A percentile compares a stretch with the other conserved stretches of the same genome.
Evolutionary conservation across 2,329 filamentous ascomycete species (phyloP).

Genomic region (Colletotrichum aenigma): DNA sequence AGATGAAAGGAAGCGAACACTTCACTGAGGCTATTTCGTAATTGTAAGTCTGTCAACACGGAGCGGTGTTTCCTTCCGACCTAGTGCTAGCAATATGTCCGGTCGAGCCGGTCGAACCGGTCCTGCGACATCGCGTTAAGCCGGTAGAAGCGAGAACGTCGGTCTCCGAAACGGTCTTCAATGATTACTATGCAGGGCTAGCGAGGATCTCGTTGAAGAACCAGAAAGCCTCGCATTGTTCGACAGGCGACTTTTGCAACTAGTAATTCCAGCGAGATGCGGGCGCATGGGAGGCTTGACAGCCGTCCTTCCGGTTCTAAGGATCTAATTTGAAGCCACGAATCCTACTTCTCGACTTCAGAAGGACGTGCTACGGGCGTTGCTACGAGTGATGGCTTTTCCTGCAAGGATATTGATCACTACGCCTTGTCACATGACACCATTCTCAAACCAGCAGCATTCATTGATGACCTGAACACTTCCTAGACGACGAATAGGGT

Average conservation of each 20-base stretch:
- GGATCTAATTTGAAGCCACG: not conserved
- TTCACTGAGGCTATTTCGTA: not conserved
- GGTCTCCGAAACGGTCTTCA: not conserved
- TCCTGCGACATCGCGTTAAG: not conserved
- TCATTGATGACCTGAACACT: rapidly evolving
- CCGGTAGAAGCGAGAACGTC: not conserved
- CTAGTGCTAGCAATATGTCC: not conserved
- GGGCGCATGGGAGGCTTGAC: not conserved
- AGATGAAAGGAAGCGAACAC: not conserved
- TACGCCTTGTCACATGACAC: not conserved
- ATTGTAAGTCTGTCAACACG: not conserved
- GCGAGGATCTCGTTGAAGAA: not conserved
- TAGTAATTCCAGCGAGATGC: not conserved
- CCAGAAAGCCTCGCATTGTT: not conserved
- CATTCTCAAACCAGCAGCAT: not conserved
- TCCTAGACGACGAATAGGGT: not conserved
- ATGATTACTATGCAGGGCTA: not conserved
- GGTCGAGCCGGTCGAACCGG: not conserved
- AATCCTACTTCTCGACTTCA: not conserved
- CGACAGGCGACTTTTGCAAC: not conserved
- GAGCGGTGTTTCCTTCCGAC: not conserved
- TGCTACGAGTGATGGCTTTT: not conserved
- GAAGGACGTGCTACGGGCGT: not conserved
- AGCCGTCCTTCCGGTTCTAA: not conserved
- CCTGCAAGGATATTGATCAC: not conserved